Conservation (phyloP, 148 eudicot species). For the Salicornia ramosissima region DNA sequence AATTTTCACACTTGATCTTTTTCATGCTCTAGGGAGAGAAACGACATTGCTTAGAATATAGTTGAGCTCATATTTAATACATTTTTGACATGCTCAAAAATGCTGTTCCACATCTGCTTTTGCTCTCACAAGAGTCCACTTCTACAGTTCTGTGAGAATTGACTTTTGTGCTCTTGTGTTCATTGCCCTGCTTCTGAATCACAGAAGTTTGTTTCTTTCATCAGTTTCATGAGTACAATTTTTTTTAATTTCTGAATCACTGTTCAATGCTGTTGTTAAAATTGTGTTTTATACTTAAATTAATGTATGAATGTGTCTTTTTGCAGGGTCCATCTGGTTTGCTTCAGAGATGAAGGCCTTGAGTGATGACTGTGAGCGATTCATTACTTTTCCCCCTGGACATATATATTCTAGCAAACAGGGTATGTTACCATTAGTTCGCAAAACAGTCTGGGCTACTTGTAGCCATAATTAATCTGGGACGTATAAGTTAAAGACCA, state of each 20-base stretch:
- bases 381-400: constrained; percentile 78
- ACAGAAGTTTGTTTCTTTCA: neutral
- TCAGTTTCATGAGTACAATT: no score
- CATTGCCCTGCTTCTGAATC: neutral
- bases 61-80: no score
- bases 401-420: constrained; percentile 83
- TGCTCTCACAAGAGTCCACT: neutral
- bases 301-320: neutral
- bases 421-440: constrained; percentile 40
- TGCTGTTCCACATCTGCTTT: neutral
- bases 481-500: neutral
- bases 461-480: neutral
- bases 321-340: constrained; percentile 89
- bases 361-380: constrained; percentile 92
- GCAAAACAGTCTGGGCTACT: neutral
- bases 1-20: no score
- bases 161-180: neutral
- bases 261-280: neutral
- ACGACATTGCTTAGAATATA: neutral
- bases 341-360: constrained; percentile 95
- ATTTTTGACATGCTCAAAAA: neutral
- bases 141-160: no score
- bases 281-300: neutral
- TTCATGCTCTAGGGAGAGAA: neutral
- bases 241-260: neutral